Conservation (phyloP, 495 filamentous ascomycete genomes). For the Pseudevernia furfuracea region DNA sequence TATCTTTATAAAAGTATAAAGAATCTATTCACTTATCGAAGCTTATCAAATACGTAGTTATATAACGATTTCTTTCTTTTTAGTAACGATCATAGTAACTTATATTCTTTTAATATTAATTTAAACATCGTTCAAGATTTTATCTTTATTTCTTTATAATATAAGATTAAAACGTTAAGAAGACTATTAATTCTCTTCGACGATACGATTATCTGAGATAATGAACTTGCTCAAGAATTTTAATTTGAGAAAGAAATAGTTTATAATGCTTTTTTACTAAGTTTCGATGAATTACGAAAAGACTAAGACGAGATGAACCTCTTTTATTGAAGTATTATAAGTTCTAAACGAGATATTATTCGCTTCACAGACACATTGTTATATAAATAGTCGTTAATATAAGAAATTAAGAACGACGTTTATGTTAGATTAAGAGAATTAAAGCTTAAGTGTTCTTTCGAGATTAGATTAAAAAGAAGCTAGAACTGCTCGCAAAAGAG, state of each 20-base stretch:
- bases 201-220: background rate
- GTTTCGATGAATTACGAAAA: too few species aligned
- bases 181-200: background rate
- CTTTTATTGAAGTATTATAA: too few species aligned
- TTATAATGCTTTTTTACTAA: too few species aligned
- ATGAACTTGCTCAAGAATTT: background rate
- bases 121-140: conserved; percentile 1
- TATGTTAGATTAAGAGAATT: too few species aligned
- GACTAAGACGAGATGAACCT: too few species aligned
- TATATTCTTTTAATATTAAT: background rate
- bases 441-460: too few species aligned
- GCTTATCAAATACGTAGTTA: background rate
- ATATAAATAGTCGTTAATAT: too few species aligned
- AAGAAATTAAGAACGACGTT: too few species aligned
- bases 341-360: too few species aligned
- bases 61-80: conserved; percentile 3
- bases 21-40: background rate
- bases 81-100: background rate
- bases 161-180: background rate
- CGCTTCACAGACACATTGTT: too few species aligned
- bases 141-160: background rate
- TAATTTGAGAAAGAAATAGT: background rate
- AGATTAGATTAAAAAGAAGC: too few species aligned
- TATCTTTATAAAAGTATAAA: background rate
- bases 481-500: too few species aligned